Evolutionary conservation across 2,329 filamentous ascomycete genomes (phyloP), one percentile per base, ranked within the genome.

Genomic region (Botryotinia globosa): DNA sequence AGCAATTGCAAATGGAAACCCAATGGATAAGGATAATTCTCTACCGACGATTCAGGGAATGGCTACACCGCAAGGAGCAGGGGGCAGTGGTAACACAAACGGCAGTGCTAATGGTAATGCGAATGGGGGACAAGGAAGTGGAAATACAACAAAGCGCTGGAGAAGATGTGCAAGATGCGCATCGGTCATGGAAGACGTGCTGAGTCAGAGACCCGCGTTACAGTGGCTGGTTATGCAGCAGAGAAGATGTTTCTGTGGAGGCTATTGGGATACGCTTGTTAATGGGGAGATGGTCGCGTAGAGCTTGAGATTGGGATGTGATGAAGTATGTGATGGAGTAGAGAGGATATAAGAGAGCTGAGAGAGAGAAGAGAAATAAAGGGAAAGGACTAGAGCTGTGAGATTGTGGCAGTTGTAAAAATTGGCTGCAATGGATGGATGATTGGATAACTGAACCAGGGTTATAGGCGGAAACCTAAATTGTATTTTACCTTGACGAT

Each of bases 191-290:
- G 80, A 81, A 74, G 80, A 81, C 76, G 76, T 79, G 34, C 67
- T 78, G 51, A 77, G 74, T 45, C 75, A 78, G 66, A 79, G 77
- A 62, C 75, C 75, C 32, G 73, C 77, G n/a, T 71, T 81, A 65
- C 78, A 81, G 69, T 81, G 79, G 79, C 58, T 81, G 72, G 75
- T 78, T 64, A 79, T 80, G 79, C 80, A 81, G 75, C 78, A 80
- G 71, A 74, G 79, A 54, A 72, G 79, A 12, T 81, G 80, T 61
- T 81, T 78, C 69, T 81, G 80, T 73, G 76, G 77, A 63, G 80
- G 80, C 29, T 78, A 78, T 75, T 81, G 80, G 79, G 73, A 79
- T 77, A 79, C 76, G 56, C 69, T 81, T 67, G 61, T 72, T n/a
- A 64, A 72, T 45, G 79, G 79, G n/a, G 74, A 79, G 65, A 76